Evolutionary conservation across 2,329 filamentous ascomycete genomes (phyloP), one percentile per base, ranked within the genome.

Genomic region (Canariomyces notabilis): DNA sequence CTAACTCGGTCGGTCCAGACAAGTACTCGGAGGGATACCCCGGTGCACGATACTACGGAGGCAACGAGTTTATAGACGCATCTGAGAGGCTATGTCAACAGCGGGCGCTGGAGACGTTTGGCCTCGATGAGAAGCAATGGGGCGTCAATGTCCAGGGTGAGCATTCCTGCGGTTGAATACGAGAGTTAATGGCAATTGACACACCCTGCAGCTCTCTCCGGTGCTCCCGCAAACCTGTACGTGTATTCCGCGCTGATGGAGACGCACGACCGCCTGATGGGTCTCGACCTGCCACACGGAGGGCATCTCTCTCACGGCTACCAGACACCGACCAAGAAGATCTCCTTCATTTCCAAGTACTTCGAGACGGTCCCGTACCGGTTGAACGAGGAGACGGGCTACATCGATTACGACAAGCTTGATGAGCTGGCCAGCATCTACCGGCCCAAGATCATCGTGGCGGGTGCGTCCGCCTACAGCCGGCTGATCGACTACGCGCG

Each of bases 11-110:
- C 59, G 60, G 45, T 51, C 52, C 61, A 86, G 87, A 97, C 71
- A 97, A 98, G 68, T 98, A 98, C 72, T 97, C 93, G 0, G 93
- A 98, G 69, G 93, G 93, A 42, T 98, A 98, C 61, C 93, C 91
- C 23, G 93, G 93, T 46, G 91, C 91, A 51, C 79, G 91, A 64
- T 97, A 97, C 73, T 97, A 97, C 64, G 91, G 91, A 44, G 91
- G 91, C 55, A 97, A 97, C 67, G 87, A 96, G 69, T 89, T 90
- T 67, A 97, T 97, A 61, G 91, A 97, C 62, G 80, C 89, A 61
- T 81, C 91, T 5, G 91, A 97, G 72, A 75, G 85, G 37, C 74
- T 95, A 38, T 97, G 91, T 69, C 93, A 97, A 71, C 78, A 88
- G 64, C 83, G 91, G 60, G 93, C 93, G 15, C 74, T 97, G 11